A percentile compares a stretch with the other conserved stretches of the same genome.
phyloP scores from a whole-genome alignment of 108 stramenopile genomes.

The Fistulifera pelliculosa region DNA sequence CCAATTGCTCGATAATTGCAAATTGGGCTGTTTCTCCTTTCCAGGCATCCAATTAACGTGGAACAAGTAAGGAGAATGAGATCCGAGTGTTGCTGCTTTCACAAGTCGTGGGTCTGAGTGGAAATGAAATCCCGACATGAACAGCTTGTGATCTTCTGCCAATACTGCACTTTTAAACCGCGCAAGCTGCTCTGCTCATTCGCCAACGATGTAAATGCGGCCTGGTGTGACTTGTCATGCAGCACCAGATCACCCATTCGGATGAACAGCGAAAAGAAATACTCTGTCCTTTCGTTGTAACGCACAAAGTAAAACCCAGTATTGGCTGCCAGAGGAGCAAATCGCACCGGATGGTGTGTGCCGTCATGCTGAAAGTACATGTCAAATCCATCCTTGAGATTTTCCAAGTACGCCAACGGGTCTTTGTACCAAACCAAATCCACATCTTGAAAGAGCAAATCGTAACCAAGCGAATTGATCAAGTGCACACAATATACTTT shows the following conservation, averaged over 20 bases:
- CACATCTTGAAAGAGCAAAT: conserved; percentile 80
- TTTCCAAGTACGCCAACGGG: conserved; percentile 51
- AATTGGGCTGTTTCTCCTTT: neutral
- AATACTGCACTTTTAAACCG: conserved; percentile 3
- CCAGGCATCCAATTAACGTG: neutral
- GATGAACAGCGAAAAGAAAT: conserved; percentile 58
- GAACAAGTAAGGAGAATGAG: neutral
- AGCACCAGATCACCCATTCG: conserved; percentile 58
- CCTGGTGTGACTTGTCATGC: conserved; percentile 59
- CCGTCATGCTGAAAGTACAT: conserved; percentile 90
- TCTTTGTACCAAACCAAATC: conserved; percentile 61
- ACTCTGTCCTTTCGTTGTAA: conserved; percentile 56
- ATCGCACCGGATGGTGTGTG: neutral
- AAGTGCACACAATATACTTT: conserved; percentile 73
- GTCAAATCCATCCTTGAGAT: conserved; percentile 44
- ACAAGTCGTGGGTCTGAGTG: neutral
- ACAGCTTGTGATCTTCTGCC: neutral
- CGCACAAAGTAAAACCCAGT: conserved; percentile 85
- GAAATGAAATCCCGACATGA: neutral
- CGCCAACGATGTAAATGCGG: conserved; percentile 56
- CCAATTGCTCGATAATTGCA: neutral
- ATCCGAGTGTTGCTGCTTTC: neutral
- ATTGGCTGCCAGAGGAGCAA: conserved; percentile 29
- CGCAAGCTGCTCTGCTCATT: conserved; percentile 55
- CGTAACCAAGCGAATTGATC: conserved; percentile 50